Percentiles rank a stretch among this genome's conserved stretches.
These are phyloP conservation scores for Dioscorea dumetorum DNA, from an alignment of 106 monocot species.

Conservation along the genomic window DNA sequence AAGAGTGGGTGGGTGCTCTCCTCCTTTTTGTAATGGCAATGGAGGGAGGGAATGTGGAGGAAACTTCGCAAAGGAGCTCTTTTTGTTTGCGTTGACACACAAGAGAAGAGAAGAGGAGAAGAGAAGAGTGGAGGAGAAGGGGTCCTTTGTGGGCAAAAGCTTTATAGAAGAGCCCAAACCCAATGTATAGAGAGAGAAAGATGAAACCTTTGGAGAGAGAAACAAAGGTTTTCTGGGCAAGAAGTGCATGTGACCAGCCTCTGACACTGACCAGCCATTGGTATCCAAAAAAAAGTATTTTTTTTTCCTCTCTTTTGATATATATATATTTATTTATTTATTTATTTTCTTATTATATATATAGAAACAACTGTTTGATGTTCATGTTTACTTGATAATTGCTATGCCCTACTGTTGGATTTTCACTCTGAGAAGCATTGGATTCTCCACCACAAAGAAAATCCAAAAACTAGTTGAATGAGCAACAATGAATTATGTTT, in stretches of 20 bases:
- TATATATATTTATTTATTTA: too few species aligned
- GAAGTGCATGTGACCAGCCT: constrained; percentile 20
- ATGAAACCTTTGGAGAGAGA: not conserved
- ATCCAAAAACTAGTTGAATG: too few species aligned
- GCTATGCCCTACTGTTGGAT: too few species aligned
- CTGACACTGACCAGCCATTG: constrained; percentile 26
- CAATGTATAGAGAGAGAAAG: constrained; percentile 6
- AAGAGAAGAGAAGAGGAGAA: not conserved
- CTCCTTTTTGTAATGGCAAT: constrained; percentile 19
- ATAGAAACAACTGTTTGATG: too few species aligned
- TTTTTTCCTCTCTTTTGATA: too few species aligned
- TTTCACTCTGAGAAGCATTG: too few species aligned
- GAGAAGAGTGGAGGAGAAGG: not conserved
- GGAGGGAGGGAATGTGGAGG: constrained; percentile 15
- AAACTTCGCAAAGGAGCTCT: constrained; percentile 61
- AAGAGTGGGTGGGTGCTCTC: constrained; percentile 2
- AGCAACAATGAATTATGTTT: too few species aligned
- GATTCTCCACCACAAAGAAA: too few species aligned
- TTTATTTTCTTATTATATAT: too few species aligned
- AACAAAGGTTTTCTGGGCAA: not conserved
- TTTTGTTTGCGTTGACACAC: constrained; percentile 63
- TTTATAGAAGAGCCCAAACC: not conserved
- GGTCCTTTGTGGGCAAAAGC: constrained; percentile 9
- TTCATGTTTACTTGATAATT: too few species aligned
- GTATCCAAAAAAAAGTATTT: not conserved